Base-by-base conservation (phyloP, 257 asterid genomes). In the Ballota nigra region DNA sequence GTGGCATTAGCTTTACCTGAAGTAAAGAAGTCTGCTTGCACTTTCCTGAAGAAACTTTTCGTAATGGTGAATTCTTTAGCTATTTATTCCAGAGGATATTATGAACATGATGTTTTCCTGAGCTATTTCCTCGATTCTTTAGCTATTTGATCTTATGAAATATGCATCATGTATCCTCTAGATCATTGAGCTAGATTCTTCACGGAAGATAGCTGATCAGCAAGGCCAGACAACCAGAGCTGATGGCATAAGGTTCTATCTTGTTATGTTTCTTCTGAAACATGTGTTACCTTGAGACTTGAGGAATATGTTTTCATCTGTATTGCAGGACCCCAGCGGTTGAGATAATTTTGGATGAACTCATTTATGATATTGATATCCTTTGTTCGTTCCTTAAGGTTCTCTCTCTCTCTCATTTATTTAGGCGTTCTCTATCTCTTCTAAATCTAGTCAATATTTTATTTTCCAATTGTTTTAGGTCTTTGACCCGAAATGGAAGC, bases 291-390 rank as follows among this genome's bases (percentile, higher is more conserved):
- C 36, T 43, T 28, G 23, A 24, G 65, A 67, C 5, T 47, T 15
- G 66, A 69, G 53, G 65, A 63, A 61, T 33, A 68, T 69, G 63
- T 11, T 33, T 34, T 72, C 45, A 56, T 63, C 63, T 72, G 66
- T 77, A 47, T 75, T 85, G 83, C 93, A 94, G 99, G 87, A 84
- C 92, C 68, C 88, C 89, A 7, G 87, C 83, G 7, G 76, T 80
- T 73, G 99, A 91, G 70, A 85, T 94, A 45, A 88, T 94, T 70
- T 78, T 91, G 82, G 90, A 94, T 68, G 97, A 89, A 79, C 95
- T 94, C 28, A 80, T 82, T 75, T 85, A 94, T 65, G 71, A 88
- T 67, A 60, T 69, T 43, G 69, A 85, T 58, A 83, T 78, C 53
- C 89, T 89, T 65, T 78, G 63, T 75, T 80, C 97, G 51, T 91